phyloP scores from a whole-genome alignment of 2,329 filamentous ascomycete species.

The Moelleriella libera region DNA sequence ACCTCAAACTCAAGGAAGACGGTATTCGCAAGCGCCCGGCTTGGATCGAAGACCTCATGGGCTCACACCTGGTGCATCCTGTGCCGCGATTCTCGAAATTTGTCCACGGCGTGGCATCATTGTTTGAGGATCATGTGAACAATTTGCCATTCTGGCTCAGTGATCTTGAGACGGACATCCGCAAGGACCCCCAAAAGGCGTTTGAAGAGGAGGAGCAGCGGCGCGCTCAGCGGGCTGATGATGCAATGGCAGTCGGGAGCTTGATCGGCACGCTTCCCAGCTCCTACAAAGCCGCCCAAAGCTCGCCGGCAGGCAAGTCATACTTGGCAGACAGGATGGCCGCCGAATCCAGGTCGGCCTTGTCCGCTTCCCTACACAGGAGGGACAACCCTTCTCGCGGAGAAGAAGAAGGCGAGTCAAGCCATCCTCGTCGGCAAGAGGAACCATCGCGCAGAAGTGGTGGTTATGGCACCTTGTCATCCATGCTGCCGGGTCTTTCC shows the following conservation, averaged over 20 bases:
- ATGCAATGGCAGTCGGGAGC: slow-evolving; percentile 80
- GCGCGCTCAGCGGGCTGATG: slow-evolving; percentile 66
- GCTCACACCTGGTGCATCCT: slow-evolving; percentile 81
- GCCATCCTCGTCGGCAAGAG: slow-evolving; percentile 20
- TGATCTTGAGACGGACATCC: slow-evolving; percentile 84
- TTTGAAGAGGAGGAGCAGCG: slow-evolving; percentile 86
- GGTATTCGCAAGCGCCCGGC: slow-evolving; percentile 53
- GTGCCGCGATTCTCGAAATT: slow-evolving; percentile 93
- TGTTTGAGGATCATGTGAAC: slow-evolving; percentile 95
- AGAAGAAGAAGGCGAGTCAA: slow-evolving; percentile 21
- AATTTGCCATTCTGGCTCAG: slow-evolving; percentile 92
- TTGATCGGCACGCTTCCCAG: slow-evolving; percentile 50
- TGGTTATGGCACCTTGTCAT: slow-evolving; percentile 45
- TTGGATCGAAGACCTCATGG: slow-evolving; percentile 87
- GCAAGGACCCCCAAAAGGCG: slow-evolving; percentile 77
- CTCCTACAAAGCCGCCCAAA: slow-evolving; percentile 44
- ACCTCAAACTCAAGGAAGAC: slow-evolving; percentile 74
- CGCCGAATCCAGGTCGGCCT: slow-evolving; percentile 24
- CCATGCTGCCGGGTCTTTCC: slow-evolving; percentile 71
- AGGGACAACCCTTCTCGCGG: slow-evolving; percentile 11
- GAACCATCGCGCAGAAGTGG: slow-evolving; percentile 10
- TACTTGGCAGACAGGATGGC: slow-evolving; percentile 43
- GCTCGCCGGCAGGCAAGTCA: slow-evolving; percentile 56
- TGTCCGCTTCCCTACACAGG: slow-evolving; percentile 13
- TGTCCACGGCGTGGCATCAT: slow-evolving; percentile 76